phyloP scores from a whole-genome alignment of 106 monocot species.

The Dioscorea alata region DNA sequence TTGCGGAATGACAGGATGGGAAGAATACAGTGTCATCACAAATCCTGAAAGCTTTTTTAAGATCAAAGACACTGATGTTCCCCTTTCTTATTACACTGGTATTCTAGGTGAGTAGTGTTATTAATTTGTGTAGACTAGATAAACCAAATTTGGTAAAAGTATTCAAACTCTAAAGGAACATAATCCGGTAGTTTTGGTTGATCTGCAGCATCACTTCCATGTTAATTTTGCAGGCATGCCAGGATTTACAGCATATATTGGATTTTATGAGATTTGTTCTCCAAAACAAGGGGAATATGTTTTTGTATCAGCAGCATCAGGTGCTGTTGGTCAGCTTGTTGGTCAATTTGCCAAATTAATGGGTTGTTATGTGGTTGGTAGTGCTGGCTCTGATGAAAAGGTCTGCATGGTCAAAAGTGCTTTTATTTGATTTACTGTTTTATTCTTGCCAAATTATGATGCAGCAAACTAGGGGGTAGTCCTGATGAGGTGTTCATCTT shows the following conservation, averaged over 20 bases:
- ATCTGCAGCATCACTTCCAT: too few relatives aligned
- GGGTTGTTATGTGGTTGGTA: constrained; percentile 28
- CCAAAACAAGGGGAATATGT: constrained; percentile 4
- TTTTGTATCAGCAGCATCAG: constrained; percentile 6
- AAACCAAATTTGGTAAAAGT: too few relatives aligned
- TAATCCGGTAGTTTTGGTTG: too few relatives aligned
- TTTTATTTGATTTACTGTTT: background rate
- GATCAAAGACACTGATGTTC: constrained; percentile 11
- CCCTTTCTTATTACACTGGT: constrained; percentile 12
- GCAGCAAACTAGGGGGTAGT: background rate
- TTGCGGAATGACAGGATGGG: constrained; percentile 14
- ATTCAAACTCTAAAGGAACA: too few relatives aligned
- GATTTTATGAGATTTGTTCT: constrained; percentile 4
- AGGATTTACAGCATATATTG: constrained; percentile 13
- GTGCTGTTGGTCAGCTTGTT: constrained; percentile 22
- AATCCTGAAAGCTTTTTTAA: background rate
- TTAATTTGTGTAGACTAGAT: too few relatives aligned
- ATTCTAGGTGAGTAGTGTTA: background rate
- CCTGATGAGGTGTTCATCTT: background rate
- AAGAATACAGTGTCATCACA: constrained; percentile 14
- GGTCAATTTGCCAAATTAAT: constrained; percentile 32
- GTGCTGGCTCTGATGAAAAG: constrained; percentile 3
- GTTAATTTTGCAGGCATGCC: constrained; percentile 20
- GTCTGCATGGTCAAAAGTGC: background rate
- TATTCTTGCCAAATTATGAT: background rate